Evolutionary conservation across 2,329 filamentous ascomycete genomes (phyloP).

Genomic region (Lachnellula suecica): DNA sequence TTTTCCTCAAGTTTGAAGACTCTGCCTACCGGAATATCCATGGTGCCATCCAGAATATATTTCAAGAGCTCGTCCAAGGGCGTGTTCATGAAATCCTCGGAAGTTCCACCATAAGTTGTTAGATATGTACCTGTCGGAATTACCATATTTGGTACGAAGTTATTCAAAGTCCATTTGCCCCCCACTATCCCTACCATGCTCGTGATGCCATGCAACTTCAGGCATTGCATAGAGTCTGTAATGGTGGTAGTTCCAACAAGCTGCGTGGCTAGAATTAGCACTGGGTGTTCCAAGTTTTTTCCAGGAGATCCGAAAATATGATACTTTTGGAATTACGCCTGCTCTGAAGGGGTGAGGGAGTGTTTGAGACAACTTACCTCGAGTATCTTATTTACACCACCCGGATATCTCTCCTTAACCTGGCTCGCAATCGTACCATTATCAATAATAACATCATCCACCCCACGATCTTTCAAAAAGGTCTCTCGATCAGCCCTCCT

Average conservation of each 20-base stretch:
- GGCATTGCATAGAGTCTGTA: neutral
- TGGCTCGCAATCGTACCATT: conserved; percentile 7
- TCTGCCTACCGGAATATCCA: conserved; percentile 21
- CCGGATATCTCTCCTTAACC: neutral
- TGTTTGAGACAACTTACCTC: conserved; percentile 9
- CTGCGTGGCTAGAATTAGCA: neutral
- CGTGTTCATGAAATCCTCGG: conserved; percentile 10
- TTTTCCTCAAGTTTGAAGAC: conserved; percentile 43
- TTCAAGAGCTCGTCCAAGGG: conserved; percentile 12
- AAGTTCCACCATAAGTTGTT: conserved; percentile 2
- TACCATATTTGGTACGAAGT: neutral
- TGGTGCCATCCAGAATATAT: conserved; percentile 7
- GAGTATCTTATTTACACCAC: conserved; percentile 9
- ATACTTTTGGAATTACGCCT: neutral
- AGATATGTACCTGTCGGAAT: neutral
- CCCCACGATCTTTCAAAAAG: conserved; percentile 11
- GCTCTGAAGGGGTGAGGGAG: neutral
- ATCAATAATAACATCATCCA: conserved; percentile 7
- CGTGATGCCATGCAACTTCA: neutral
- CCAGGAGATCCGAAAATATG: neutral
- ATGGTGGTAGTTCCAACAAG: neutral
- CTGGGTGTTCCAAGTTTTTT: neutral
- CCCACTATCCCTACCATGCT: neutral
- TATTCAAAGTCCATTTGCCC: neutral
- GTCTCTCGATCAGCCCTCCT: conserved; percentile 6